Conservation (phyloP, 2,329 filamentous ascomycete species). For the Fusarium tjaetaba region DNA sequence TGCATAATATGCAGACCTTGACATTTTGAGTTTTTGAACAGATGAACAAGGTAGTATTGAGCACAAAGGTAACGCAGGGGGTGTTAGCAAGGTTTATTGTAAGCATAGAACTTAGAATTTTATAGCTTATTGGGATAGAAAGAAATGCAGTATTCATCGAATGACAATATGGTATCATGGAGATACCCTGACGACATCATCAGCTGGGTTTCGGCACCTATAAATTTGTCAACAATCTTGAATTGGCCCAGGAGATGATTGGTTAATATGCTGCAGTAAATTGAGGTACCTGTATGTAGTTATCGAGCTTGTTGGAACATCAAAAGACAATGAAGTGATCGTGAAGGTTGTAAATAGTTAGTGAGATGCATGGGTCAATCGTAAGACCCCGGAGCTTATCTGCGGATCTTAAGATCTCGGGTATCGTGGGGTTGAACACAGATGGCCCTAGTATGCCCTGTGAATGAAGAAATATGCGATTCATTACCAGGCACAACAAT, state of each 20-base stretch:
- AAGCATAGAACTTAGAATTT: no score
- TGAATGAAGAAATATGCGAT: rapidly evolving
- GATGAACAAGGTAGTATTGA: no score
- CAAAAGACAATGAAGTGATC: not conserved
- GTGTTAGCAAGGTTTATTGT: rapidly evolving
- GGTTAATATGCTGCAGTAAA: rapidly evolving
- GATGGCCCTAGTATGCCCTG: rapidly evolving
- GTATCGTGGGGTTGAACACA: not conserved
- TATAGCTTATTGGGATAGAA: not conserved
- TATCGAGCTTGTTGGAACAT: no score
- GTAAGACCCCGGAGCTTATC: not conserved
- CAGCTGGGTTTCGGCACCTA: rapidly evolving
- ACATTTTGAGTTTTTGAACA: not conserved
- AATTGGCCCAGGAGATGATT: rapidly evolving
- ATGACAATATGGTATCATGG: not conserved
- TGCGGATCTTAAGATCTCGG: not conserved
- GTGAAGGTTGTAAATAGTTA: not conserved
- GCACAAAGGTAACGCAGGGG: not conserved
- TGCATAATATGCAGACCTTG: rapidly evolving
- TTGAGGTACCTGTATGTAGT: no score
- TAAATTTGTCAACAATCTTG: not conserved
- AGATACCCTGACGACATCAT: rapidly evolving
- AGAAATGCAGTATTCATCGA: not conserved
- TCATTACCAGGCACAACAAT: rapidly evolving
- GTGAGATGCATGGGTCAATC: not conserved